Evolutionary conservation across 257 asterid species (phyloP), one percentile per base, ranked within the genome.

Genomic region (Petunia axillaris): DNA sequence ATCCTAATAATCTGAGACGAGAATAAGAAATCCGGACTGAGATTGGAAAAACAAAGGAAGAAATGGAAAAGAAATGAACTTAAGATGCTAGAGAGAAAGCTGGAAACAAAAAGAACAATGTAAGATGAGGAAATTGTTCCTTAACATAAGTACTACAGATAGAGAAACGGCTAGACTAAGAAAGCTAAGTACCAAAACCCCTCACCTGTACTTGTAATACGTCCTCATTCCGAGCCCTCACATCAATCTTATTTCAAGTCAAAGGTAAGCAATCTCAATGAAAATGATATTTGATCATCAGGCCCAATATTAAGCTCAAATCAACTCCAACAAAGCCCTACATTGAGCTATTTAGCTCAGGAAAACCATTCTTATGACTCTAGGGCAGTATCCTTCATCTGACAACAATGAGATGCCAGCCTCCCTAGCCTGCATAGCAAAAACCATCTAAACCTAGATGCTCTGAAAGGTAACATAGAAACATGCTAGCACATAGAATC

Each of bases 381-480:
- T 71, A 71, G 62, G 77, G 77, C 77, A 71, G 50, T 71, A 71
- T 48, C 77, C 77, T 71, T 71, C 77, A 71, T 71, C 46, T 71
- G 77, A 71, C 62, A 71, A 71, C 52, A 71, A 50, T 11, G 50
- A 71, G 77, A 43, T 60, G 10, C 77, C 77, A 48, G 77, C 77
- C 60, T 48, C 77, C 77, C 77, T 48, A 71, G 60, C 77, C 77
- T 71, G 77, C 77, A 71, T 50, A 71, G 10, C 44, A 71, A 71
- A 71, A 71, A 71, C 77, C 77, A 48, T 71, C 77, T 71, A 71
- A 71, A 71, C 77, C 77, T 71, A 71, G 62, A 71, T 71, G 54
- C 77, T 50, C 62, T 71, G 77, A 36, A 71, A 48, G 44, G 77
- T 5, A 50, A 71, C 50, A 71, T 35, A 10, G 62, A 38, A 35